Conservation (phyloP, 2,329 filamentous ascomycete genomes). For the Coniochaeta sp. region DNA sequence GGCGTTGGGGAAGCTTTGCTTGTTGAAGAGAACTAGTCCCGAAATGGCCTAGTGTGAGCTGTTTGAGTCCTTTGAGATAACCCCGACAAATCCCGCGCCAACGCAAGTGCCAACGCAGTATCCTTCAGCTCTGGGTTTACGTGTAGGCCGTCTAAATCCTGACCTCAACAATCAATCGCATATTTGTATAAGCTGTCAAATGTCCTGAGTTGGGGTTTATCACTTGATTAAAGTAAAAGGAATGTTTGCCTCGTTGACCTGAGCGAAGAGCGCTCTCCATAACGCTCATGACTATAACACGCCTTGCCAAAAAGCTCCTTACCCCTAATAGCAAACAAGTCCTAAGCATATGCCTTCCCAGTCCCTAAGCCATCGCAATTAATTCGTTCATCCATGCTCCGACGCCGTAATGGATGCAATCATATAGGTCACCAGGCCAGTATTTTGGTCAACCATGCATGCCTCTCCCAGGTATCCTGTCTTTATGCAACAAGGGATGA, state of each 20-base stretch:
- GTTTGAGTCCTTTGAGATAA: not conserved
- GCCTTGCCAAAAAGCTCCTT: not conserved
- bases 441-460: not conserved
- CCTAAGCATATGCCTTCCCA: not conserved
- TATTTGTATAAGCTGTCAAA: not conserved
- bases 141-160: not conserved
- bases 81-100: not conserved
- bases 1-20: slow-evolving; percentile 18
- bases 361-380: not conserved
- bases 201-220: not conserved
- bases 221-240: not conserved
- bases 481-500: not conserved
- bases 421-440: not conserved
- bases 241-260: not conserved
- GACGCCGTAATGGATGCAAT: not conserved
- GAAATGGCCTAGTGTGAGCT: not conserved
- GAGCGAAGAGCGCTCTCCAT: not conserved
- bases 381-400: not conserved
- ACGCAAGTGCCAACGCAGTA: no score
- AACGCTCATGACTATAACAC: not conserved
- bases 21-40: slow-evolving; percentile 11
- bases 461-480: not conserved
- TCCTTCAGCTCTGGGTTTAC: not conserved
- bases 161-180: not conserved
- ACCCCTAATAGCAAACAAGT: not conserved